Conservation (phyloP, 352 stramenopile species). For the Phytophthora gonapodyides region DNA sequence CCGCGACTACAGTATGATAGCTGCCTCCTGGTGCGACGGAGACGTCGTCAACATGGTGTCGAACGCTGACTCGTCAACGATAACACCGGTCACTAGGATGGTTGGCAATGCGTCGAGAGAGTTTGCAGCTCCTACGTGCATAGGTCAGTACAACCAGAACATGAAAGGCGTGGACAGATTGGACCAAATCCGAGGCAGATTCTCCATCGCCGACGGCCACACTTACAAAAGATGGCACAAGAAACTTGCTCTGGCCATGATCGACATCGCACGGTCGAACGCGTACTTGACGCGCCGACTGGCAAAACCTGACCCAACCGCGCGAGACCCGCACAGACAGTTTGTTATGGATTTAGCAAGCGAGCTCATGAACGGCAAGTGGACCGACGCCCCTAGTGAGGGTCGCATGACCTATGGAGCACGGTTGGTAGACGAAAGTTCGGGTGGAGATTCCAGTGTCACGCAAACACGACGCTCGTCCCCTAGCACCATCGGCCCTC, state of each 20-base stretch:
- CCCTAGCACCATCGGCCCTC: neutral
- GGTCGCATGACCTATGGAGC: neutral
- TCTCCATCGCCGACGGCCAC: constrained; percentile 36
- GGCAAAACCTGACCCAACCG: neutral
- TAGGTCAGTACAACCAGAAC: constrained; percentile 34
- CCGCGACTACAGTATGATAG: constrained; percentile 13
- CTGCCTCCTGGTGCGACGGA: constrained; percentile 32
- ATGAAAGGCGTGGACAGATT: constrained; percentile 35
- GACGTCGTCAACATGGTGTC: constrained; percentile 28
- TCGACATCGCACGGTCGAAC: constrained; percentile 32
- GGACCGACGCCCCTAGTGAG: neutral
- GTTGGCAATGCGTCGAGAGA: constrained; percentile 2
- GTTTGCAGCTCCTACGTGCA: constrained; percentile 31
- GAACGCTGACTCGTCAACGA: constrained; percentile 26
- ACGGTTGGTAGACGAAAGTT: too few relatives aligned
- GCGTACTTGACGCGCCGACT: neutral
- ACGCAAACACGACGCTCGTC: too few relatives aligned
- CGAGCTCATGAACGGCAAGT: neutral
- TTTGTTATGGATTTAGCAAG: neutral
- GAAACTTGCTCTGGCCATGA: constrained; percentile 23
- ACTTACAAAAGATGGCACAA: constrained; percentile 38
- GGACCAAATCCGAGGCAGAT: constrained; percentile 28
- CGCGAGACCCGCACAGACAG: neutral
- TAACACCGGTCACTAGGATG: constrained; percentile 14
- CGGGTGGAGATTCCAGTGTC: too few relatives aligned